Conservation (phyloP, 768 basidiomycete species). For the Tulasnella sp. region DNA sequence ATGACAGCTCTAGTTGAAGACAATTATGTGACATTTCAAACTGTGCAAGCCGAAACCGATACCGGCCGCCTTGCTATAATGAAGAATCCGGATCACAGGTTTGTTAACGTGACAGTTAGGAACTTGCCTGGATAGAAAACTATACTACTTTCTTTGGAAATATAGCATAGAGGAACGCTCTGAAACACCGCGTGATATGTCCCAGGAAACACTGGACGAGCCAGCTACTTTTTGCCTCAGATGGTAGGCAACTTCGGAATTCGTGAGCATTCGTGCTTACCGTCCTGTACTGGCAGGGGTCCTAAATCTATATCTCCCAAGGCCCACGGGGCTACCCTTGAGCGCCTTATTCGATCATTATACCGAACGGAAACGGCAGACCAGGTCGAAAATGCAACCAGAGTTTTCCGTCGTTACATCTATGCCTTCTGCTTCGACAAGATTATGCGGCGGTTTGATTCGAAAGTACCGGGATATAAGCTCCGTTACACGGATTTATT, state of each 20-base stretch:
- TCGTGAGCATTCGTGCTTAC: neutral
- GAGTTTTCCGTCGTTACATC: neutral
- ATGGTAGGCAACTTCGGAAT: neutral
- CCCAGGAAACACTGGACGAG: neutral
- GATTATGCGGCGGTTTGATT: neutral
- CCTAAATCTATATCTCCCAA: neutral
- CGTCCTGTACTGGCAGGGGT: neutral
- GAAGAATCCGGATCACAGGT: constrained; percentile 2
- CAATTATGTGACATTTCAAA: neutral
- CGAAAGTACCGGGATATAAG: neutral
- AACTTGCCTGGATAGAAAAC: neutral
- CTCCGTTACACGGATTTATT: neutral
- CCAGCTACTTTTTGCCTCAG: neutral
- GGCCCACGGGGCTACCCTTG: neutral
- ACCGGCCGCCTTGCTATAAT: neutral
- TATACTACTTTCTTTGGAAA: neutral
- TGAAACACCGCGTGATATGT: neutral
- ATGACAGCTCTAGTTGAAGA: neutral
- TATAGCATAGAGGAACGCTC: neutral
- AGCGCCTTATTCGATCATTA: neutral
- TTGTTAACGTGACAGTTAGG: neutral
- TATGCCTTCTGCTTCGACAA: neutral
- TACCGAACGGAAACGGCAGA: neutral
- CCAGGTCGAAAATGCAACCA: neutral
- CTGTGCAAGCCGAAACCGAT: neutral